Conservation (phyloP, 2,329 filamentous ascomycete species). For the Davidsoniella australis region DNA sequence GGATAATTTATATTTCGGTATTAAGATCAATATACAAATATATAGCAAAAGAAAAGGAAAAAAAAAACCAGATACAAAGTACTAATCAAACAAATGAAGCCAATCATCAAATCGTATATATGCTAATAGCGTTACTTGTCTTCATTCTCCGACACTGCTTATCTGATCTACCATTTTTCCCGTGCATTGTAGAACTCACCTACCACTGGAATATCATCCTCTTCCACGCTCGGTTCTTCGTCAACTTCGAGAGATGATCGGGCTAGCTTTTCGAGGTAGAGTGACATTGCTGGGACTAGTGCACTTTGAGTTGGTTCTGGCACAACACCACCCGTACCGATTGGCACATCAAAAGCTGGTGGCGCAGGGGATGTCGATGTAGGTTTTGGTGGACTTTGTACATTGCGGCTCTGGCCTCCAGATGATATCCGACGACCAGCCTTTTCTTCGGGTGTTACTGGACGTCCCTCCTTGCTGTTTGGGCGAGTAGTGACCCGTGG, state of each 20-base stretch:
- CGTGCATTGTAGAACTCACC: neutral
- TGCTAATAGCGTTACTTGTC: too few species aligned
- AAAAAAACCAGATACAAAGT: too few species aligned
- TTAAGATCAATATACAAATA: too few species aligned
- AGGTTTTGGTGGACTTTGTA: too few species aligned
- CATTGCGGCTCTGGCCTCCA: too few species aligned
- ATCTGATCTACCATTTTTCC: too few species aligned
- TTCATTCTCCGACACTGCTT: too few species aligned
- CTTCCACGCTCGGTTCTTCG: neutral
- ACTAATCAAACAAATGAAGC: too few species aligned
- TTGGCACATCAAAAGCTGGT: neutral
- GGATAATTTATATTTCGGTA: too few species aligned
- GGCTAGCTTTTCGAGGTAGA: neutral
- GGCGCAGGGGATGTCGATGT: neutral
- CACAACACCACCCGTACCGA: slow-evolving; percentile 7
- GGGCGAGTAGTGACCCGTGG: neutral
- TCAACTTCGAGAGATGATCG: slow-evolving; percentile 7
- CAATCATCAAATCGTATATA: too few species aligned
- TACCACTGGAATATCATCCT: slow-evolving; percentile 1
- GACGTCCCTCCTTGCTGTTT: slow-evolving; percentile 1
- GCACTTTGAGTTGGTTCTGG: slow-evolving; percentile 10
- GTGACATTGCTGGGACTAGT: slow-evolving; percentile 8
- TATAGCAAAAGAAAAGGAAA: too few species aligned
- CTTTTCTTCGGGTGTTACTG: slow-evolving; percentile 1
- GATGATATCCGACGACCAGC: neutral